These are phyloP conservation scores for Rhodosporidiobolus odoratus DNA, from an alignment of 768 basidiomycete genomes.

Conservation along the genomic window DNA sequence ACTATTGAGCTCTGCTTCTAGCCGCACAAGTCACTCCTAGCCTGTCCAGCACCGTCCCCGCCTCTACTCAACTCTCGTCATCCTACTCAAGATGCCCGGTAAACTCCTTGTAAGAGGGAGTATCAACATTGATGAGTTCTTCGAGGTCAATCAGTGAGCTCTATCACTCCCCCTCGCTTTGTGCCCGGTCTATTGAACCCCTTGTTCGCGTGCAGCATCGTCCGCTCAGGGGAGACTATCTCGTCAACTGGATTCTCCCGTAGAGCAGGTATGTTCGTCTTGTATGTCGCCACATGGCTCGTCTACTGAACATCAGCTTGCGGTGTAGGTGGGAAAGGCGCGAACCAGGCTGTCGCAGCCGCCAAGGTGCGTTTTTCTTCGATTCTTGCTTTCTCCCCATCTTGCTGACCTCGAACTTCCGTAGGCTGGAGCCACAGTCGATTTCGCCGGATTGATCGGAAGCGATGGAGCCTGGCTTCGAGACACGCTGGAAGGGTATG, in stretches of 20 bases:
- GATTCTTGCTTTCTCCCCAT: background rate
- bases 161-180: background rate
- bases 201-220: conserved; percentile 24
- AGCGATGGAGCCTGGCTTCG: conserved; percentile 42
- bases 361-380: conserved; percentile 39
- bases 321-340: conserved; percentile 49
- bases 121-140: conserved; percentile 26
- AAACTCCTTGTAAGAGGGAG: conserved; percentile 41
- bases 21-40: too few species aligned
- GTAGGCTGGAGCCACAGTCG: conserved; percentile 43
- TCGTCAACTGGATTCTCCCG: conserved; percentile 45
- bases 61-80: conserved; percentile 43
- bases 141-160: conserved; percentile 24
- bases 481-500: conserved; percentile 39
- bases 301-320: background rate
- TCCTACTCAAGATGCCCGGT: conserved; percentile 42
- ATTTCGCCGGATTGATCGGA: conserved; percentile 46
- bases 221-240: conserved; percentile 50
- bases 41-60: too few species aligned
- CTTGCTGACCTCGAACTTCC: background rate
- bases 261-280: conserved; percentile 37
- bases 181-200: background rate
- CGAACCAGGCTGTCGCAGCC: conserved; percentile 49
- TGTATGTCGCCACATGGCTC: fast-evolving
- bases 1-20: too few species aligned